Conservation (phyloP, 2,329 filamentous ascomycete genomes). For the Trichophyton benhamiae region DNA sequence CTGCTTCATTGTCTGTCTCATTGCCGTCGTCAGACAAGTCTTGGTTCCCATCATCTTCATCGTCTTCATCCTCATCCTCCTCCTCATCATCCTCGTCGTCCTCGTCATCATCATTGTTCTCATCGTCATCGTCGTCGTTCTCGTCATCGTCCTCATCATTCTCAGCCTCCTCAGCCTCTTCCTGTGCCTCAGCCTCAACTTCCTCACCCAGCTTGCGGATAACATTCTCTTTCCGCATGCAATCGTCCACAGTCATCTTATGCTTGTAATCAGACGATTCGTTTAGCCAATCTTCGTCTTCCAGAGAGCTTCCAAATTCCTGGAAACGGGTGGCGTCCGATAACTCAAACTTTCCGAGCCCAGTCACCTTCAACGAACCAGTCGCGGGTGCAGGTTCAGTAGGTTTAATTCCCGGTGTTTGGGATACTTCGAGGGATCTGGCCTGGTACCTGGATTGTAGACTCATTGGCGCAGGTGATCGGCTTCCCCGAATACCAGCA, state of each 20-base stretch:
- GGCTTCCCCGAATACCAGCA: slow-evolving; percentile 22
- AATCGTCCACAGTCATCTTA: slow-evolving; percentile 80
- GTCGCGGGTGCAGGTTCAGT: background rate
- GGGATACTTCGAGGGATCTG: background rate
- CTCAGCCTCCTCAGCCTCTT: slow-evolving; percentile 57
- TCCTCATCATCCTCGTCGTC: slow-evolving; percentile 55
- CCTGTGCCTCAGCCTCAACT: slow-evolving; percentile 74
- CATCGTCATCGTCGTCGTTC: slow-evolving; percentile 22
- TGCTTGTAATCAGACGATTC: slow-evolving; percentile 51
- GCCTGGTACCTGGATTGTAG: slow-evolving; percentile 8
- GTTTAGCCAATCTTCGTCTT: slow-evolving; percentile 85
- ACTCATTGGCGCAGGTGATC: slow-evolving; percentile 29
- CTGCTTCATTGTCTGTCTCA: slow-evolving; percentile 66
- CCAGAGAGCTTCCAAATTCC: slow-evolving; percentile 75
- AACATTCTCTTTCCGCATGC: slow-evolving; percentile 74
- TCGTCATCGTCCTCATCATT: slow-evolving; percentile 36
- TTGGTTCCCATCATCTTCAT: slow-evolving; percentile 27
- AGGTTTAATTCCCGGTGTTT: background rate
- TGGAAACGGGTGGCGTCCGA: slow-evolving; percentile 52
- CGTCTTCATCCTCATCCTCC: slow-evolving; percentile 40
- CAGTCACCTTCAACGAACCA: slow-evolving; percentile 20
- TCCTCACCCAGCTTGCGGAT: slow-evolving; percentile 79
- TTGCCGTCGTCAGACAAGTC: slow-evolving; percentile 48
- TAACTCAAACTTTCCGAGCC: slow-evolving; percentile 29
- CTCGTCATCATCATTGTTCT: slow-evolving; percentile 50